Evolutionary conservation across 2,329 filamentous ascomycete genomes (phyloP).

Genomic region (Ceratocystis harringtonii): DNA sequence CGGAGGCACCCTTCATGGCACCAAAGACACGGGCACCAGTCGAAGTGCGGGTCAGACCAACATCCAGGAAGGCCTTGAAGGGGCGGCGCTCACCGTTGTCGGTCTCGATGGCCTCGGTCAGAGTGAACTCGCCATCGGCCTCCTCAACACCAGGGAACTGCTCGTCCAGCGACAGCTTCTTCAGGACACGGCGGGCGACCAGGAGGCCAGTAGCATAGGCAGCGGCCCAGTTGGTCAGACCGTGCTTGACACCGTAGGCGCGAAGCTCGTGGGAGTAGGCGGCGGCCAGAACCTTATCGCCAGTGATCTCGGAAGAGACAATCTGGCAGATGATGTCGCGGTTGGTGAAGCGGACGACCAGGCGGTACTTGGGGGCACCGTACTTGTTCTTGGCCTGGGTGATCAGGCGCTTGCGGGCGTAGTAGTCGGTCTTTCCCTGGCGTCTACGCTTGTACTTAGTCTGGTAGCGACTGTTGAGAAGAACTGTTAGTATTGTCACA

Average conservation of each 20-base stretch:
- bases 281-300: constrained; percentile 88
- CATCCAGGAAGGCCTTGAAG: constrained; percentile 98
- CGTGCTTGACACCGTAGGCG: constrained; percentile 94
- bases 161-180: constrained; percentile 92
- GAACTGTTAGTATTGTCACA: constrained; percentile 21
- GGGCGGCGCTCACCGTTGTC: constrained; percentile 88
- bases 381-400: constrained; percentile 99
- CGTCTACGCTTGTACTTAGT: constrained; percentile 99
- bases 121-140: constrained; percentile 84
- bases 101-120: constrained; percentile 87
- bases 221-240: constrained; percentile 98
- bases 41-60: constrained; percentile 91
- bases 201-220: constrained; percentile 95
- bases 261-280: constrained; percentile 97
- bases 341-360: constrained; percentile 99
- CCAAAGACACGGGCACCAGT: constrained; percentile 98
- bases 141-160: constrained; percentile 93
- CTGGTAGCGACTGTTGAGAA: constrained; percentile 69
- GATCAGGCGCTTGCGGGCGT: constrained; percentile 98
- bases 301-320: constrained; percentile 85
- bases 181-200: constrained; percentile 87
- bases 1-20: constrained; percentile 98
- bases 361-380: constrained; percentile 98
- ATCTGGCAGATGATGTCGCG: constrained; percentile 98
- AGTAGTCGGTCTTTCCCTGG: constrained; percentile 99